Percentiles rank a stretch among this genome's conserved stretches.
Evolutionary conservation across 2,329 filamentous ascomycete genomes (phyloP).

Genomic region (Byssochlamys sp.): DNA sequence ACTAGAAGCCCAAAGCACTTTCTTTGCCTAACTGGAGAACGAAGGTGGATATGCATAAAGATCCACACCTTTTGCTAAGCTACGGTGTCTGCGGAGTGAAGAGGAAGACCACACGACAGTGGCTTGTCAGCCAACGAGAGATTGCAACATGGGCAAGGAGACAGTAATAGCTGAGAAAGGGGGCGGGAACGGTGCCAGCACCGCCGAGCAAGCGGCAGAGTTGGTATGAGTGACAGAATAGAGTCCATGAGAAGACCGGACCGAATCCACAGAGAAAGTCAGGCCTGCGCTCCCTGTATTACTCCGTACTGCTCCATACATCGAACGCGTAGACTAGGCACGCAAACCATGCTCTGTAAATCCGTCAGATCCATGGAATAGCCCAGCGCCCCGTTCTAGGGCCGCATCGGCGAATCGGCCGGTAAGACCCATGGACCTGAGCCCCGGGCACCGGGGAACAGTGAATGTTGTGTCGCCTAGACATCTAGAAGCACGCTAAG

Average conservation of each 20-base stretch:
- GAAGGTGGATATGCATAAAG: slow-evolving; percentile 21
- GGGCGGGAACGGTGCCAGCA: slow-evolving; percentile 8
- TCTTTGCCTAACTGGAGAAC: slow-evolving; percentile 9
- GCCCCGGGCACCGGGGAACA: slow-evolving; percentile 28
- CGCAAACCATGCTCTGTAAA: background rate
- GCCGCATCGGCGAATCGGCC: background rate
- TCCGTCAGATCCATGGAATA: background rate
- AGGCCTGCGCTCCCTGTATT: background rate
- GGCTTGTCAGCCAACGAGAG: slow-evolving; percentile 10
- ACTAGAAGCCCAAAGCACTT: slow-evolving; percentile 18
- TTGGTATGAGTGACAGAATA: background rate
- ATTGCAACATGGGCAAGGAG: slow-evolving; percentile 12
- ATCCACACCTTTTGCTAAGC: slow-evolving; percentile 15
- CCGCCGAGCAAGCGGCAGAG: background rate
- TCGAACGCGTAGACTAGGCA: background rate
- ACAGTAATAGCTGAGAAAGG: slow-evolving; percentile 10
- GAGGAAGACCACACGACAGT: slow-evolving; percentile 16
- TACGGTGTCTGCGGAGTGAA: slow-evolving; percentile 12
- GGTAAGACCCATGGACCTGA: slow-evolving; percentile 20
- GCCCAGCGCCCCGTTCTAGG: slow-evolving; percentile 1
- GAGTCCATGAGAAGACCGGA: background rate
- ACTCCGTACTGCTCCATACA: background rate
- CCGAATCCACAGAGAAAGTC: slow-evolving; percentile 1
- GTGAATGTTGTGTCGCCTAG: slow-evolving; percentile 12
- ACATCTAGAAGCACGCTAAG: slow-evolving; percentile 23